Percentiles rank a stretch among this genome's conserved stretches.
Conservation (phyloP, 306 rosid genomes). For the Cicer judaicum region DNA sequence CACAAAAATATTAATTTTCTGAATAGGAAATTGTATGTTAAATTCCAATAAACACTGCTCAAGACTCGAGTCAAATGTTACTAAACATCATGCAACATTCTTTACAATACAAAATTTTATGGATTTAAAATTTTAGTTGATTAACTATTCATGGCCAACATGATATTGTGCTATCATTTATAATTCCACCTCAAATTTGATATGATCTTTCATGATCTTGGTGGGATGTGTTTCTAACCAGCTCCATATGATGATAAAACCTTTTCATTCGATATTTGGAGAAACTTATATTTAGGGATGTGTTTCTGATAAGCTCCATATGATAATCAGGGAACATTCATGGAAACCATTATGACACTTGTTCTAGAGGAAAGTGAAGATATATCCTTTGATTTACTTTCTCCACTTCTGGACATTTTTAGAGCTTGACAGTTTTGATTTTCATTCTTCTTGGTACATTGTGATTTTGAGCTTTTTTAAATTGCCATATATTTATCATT, state of each 20-base stretch:
- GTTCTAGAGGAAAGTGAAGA: slow-evolving; percentile 98
- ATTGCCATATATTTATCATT: slow-evolving; percentile 24
- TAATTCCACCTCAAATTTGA: slow-evolving; percentile 17
- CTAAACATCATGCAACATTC: no score
- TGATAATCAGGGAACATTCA: slow-evolving; percentile 73
- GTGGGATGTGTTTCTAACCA: not conserved
- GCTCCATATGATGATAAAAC: no score
- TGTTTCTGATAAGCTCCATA: slow-evolving; percentile 30
- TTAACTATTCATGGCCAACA: no score
- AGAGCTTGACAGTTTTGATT: slow-evolving; percentile 25
- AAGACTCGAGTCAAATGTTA: no score
- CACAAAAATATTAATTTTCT: no score
- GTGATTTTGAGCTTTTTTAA: slow-evolving; percentile 34
- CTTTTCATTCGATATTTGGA: slow-evolving; percentile 24
- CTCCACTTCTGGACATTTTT: slow-evolving; percentile 71
- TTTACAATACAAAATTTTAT: no score
- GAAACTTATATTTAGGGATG: not conserved
- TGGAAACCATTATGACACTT: slow-evolving; percentile 90
- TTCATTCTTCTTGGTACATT: slow-evolving; percentile 26
- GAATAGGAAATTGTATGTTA: no score
- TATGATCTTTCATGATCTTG: not conserved
- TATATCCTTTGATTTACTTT: slow-evolving; percentile 65
- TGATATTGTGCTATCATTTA: slow-evolving; percentile 6
- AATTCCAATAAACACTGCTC: no score
- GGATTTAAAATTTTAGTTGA: no score